A percentile compares a stretch with the other conserved stretches of the same genome.
phyloP scores from a whole-genome alignment of 768 basidiomycete genomes.

The Daedaleopsis sinensis region DNA sequence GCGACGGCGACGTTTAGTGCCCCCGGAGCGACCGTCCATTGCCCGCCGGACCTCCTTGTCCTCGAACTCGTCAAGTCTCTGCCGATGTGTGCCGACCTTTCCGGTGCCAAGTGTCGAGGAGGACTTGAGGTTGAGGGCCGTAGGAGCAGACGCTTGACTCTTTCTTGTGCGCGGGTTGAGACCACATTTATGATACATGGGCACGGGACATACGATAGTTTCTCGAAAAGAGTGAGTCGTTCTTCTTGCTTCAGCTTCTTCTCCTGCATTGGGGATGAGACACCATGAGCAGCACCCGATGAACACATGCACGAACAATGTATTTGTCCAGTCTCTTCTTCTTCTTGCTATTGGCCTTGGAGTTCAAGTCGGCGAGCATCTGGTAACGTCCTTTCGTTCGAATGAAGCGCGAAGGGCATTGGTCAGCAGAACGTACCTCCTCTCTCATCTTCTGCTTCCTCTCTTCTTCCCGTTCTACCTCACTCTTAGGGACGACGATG shows the following conservation, averaged over 20 bases:
- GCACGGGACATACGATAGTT: constrained; percentile 65
- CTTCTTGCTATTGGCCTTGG: constrained; percentile 82
- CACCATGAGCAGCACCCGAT: not conserved
- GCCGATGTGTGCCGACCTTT: constrained; percentile 59
- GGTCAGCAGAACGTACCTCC: constrained; percentile 50
- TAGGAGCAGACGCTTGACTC: constrained; percentile 69
- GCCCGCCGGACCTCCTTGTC: constrained; percentile 59
- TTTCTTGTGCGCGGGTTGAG: constrained; percentile 50
- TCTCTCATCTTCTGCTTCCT: constrained; percentile 59
- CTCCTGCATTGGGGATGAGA: constrained; percentile 50
- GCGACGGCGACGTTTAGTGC: constrained; percentile 47
- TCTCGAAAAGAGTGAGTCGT: constrained; percentile 72
- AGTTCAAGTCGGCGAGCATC: constrained; percentile 53
- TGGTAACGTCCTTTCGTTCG: not conserved
- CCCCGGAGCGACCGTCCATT: constrained; percentile 49
- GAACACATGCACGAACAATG: constrained; percentile 57
- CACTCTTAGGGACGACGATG: constrained; percentile 59
- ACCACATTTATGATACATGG: not conserved
- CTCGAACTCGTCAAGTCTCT: constrained; percentile 59
- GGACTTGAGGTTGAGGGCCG: constrained; percentile 65
- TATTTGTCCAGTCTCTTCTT: constrained; percentile 90
- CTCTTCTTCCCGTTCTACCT: constrained; percentile 62
- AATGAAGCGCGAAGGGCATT: not conserved
- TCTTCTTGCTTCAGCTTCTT: constrained; percentile 94
- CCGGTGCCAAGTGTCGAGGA: constrained; percentile 87